Conservation (phyloP, 2,329 filamentous ascomycete species). For the Colletotrichum incanum region DNA sequence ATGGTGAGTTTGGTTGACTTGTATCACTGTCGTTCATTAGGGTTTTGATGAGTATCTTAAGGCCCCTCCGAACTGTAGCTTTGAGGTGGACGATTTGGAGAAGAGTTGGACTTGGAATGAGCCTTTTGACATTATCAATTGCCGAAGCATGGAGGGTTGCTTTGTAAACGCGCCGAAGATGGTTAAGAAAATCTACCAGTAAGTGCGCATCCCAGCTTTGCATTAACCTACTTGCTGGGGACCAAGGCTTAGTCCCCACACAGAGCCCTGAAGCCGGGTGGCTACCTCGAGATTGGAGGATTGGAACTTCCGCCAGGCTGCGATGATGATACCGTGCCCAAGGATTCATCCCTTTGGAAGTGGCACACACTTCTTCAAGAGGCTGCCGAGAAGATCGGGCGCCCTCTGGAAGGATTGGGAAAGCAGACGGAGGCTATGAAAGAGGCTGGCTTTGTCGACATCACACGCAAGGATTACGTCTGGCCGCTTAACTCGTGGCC, state of each 20-base stretch:
- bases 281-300: conserved; percentile 52
- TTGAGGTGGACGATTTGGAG: conserved; percentile 61
- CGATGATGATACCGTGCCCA: conserved; percentile 51
- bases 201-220: background rate
- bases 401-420: conserved; percentile 48
- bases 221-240: no score
- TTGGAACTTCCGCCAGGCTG: conserved; percentile 47
- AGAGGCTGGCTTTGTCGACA: conserved; percentile 6
- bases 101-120: conserved; percentile 56
- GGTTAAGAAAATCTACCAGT: conserved; percentile 17
- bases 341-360: conserved; percentile 48
- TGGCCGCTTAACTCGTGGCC: conserved; percentile 45
- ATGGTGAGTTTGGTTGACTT: background rate
- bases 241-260: background rate
- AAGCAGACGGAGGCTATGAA: conserved; percentile 46
- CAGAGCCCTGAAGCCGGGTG: conserved; percentile 49
- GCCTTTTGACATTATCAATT: conserved; percentile 59
- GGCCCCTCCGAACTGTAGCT: conserved; percentile 64
- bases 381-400: conserved; percentile 49
- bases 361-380: conserved; percentile 52
- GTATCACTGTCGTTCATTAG: background rate
- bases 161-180: conserved; percentile 44
- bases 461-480: background rate
- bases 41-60: conserved; percentile 41
- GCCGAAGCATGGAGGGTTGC: conserved; percentile 51